Conservation (phyloP, 2,329 filamentous ascomycete genomes). For the Fusarium goolgardi region DNA sequence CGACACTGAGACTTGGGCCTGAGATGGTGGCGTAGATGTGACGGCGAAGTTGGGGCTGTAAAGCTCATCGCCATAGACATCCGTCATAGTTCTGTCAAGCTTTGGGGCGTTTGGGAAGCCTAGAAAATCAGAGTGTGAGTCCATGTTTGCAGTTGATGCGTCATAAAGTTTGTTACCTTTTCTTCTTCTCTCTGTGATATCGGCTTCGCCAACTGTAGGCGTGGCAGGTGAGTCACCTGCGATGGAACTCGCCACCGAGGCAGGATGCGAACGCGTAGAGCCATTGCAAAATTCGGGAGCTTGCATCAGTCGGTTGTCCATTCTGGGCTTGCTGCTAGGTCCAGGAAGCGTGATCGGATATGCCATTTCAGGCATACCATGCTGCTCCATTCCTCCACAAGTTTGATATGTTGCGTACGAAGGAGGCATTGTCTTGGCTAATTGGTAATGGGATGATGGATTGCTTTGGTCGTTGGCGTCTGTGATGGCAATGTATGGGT, state of each 20-base stretch:
- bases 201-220: slow-evolving; percentile 63
- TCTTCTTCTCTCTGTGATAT: slow-evolving; percentile 61
- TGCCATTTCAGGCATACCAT: slow-evolving; percentile 54
- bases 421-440: slow-evolving; percentile 59
- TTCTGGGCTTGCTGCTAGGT: slow-evolving; percentile 52
- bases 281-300: slow-evolving; percentile 59
- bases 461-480: slow-evolving; percentile 59
- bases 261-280: slow-evolving; percentile 60
- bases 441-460: slow-evolving; percentile 58
- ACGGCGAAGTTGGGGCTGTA: slow-evolving; percentile 77
- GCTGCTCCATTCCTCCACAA: slow-evolving; percentile 49
- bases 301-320: slow-evolving; percentile 58
- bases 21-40: slow-evolving; percentile 65
- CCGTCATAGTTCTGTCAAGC: slow-evolving; percentile 86
- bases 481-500: slow-evolving; percentile 68
- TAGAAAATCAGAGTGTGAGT: slow-evolving; percentile 70
- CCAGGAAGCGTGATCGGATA: slow-evolving; percentile 57
- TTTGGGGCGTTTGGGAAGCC: slow-evolving; percentile 73
- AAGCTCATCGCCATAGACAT: slow-evolving; percentile 85
- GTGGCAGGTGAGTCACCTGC: slow-evolving; percentile 70
- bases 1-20: slow-evolving; percentile 61
- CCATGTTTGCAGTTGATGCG: slow-evolving; percentile 11
- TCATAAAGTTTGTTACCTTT: slow-evolving; percentile 60
- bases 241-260: slow-evolving; percentile 68
- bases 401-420: slow-evolving; percentile 58